Conservation (phyloP, 805 yeast species). For the Osmozyma mogii region DNA sequence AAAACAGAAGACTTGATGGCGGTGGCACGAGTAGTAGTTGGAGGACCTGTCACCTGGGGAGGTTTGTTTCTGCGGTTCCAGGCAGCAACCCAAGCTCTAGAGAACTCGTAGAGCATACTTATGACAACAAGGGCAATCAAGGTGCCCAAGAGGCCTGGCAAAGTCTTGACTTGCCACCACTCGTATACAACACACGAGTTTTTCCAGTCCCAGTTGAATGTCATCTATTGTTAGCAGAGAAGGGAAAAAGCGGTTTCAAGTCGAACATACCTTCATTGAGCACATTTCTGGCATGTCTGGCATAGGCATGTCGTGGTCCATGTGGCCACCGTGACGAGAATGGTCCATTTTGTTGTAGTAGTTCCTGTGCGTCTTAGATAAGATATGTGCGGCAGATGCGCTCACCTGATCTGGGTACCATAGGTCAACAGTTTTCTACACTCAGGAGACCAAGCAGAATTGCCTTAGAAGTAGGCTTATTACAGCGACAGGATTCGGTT, state of each 20-base stretch:
- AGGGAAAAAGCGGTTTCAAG: not conserved
- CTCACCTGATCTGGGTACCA: too few species aligned
- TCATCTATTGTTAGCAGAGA: slow-evolving; percentile 36
- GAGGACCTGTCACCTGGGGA: not conserved
- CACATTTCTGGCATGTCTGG: slow-evolving; percentile 32
- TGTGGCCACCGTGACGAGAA: slow-evolving; percentile 3
- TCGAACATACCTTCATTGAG: slow-evolving; percentile 41
- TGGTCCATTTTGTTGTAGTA: slow-evolving; percentile 11
- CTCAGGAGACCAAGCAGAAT: too few species aligned
- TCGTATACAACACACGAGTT: slow-evolving; percentile 65
- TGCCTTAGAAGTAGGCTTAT: too few species aligned
- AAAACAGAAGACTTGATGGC: slow-evolving; percentile 28
- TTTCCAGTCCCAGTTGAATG: slow-evolving; percentile 71
- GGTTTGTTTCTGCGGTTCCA: slow-evolving; percentile 19
- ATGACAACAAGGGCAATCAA: slow-evolving; percentile 40
- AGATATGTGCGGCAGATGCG: too few species aligned
- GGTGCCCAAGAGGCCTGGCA: slow-evolving; percentile 43
- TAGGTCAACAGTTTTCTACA: too few species aligned
- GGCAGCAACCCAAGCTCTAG: slow-evolving; percentile 22
- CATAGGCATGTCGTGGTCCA: slow-evolving; percentile 17
- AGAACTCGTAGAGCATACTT: slow-evolving; percentile 54
- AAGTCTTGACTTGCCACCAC: slow-evolving; percentile 72
- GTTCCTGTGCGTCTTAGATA: too few species aligned
- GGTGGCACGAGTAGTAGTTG: not conserved
- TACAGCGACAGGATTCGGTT: too few species aligned